Percentiles rank a stretch among this genome's conserved stretches.
phyloP scores from a whole-genome alignment of 2,329 filamentous ascomycete species.

The Pseudogymnoascus sp. region DNA sequence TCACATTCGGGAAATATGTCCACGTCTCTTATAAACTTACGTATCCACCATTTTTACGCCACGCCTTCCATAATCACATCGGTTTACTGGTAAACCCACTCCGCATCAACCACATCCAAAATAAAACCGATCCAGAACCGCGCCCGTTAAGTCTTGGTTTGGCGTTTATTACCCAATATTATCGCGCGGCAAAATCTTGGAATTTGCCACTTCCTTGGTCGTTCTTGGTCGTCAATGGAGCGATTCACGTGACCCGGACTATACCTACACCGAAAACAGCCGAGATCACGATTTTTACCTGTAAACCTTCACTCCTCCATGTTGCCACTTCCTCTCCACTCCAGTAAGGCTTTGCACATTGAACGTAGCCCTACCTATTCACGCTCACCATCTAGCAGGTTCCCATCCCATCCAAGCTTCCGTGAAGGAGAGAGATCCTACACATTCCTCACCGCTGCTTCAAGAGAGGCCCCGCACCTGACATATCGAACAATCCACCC shows the following conservation, averaged over 20 bases:
- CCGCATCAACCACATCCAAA: not conserved
- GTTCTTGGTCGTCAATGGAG: not conserved
- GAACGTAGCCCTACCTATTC: not conserved
- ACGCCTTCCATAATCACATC: too few relatives aligned
- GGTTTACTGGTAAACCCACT: not conserved
- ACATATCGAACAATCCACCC: not conserved
- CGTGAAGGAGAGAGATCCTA: not conserved
- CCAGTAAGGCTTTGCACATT: constrained; percentile 1
- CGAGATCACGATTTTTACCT: constrained; percentile 3
- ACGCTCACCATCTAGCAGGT: not conserved
- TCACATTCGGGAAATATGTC: not conserved
- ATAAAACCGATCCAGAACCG: too few relatives aligned
- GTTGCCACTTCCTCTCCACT: not conserved
- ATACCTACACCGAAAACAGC: not conserved
- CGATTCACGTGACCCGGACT: not conserved
- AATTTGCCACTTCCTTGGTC: not conserved
- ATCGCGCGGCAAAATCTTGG: too few relatives aligned
- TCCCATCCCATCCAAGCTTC: not conserved
- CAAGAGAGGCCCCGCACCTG: not conserved
- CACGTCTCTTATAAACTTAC: not conserved
- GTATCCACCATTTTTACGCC: not conserved
- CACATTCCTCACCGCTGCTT: not conserved
- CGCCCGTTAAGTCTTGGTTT: too few relatives aligned
- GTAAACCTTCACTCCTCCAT: not conserved
- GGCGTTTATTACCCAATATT: too few relatives aligned